Percentiles rank a stretch among this genome's conserved stretches.
Conservation (phyloP, 2,329 filamentous ascomycete species). For the Chaetomium strumarium region DNA sequence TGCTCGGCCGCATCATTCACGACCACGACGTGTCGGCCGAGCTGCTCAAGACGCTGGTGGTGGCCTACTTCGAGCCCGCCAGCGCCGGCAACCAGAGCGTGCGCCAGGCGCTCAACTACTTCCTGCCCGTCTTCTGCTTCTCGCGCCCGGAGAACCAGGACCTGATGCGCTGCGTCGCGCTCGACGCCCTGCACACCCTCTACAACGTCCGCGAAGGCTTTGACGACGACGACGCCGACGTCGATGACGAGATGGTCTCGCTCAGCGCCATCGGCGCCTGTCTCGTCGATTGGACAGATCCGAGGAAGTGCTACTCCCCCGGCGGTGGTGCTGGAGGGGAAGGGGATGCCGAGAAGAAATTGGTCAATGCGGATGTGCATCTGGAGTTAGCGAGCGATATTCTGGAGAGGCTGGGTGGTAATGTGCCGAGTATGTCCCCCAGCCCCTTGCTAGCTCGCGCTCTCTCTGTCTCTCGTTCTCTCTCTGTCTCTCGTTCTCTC, state of each 20-base stretch:
- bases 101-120: slow-evolving; percentile 84
- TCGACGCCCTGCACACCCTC: slow-evolving; percentile 69
- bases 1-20: slow-evolving; percentile 73
- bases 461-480: background rate
- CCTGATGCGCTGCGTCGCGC: slow-evolving; percentile 68
- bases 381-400: slow-evolving; percentile 72
- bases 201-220: slow-evolving; percentile 65
- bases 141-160: slow-evolving; percentile 76
- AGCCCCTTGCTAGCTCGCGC: too few relatives aligned
- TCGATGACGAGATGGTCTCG: slow-evolving; percentile 72
- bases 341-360: slow-evolving; percentile 54
- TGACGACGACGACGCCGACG: slow-evolving; percentile 70
- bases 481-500: background rate
- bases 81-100: slow-evolving; percentile 75
- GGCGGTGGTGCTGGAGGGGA: slow-evolving; percentile 29
- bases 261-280: slow-evolving; percentile 74
- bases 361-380: slow-evolving; percentile 71
- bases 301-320: slow-evolving; percentile 63
- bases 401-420: slow-evolving; percentile 64
- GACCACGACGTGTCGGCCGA: slow-evolving; percentile 61
- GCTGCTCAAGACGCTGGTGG: slow-evolving; percentile 75
- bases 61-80: slow-evolving; percentile 85
- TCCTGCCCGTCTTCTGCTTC: slow-evolving; percentile 91
- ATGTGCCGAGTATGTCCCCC: slow-evolving; percentile 56
- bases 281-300: slow-evolving; percentile 92